Conservation (phyloP, 2,329 filamentous ascomycete genomes). For the Hypocrella siamensis region DNA sequence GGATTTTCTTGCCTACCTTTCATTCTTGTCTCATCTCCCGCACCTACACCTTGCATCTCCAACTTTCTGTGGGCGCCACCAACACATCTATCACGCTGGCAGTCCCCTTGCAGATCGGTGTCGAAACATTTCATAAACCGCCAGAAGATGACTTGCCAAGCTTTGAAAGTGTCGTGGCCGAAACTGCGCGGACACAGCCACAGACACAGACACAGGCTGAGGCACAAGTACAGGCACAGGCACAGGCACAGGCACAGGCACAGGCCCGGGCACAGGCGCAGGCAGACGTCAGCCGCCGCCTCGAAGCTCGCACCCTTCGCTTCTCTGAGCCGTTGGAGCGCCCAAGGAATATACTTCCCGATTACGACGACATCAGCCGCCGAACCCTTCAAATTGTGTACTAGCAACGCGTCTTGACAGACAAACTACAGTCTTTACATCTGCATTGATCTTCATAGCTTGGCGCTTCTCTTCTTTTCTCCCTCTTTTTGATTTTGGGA, state of each 20-base stretch:
- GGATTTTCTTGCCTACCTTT: constrained; percentile 39
- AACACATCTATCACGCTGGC: constrained; percentile 26
- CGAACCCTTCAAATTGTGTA: constrained; percentile 8
- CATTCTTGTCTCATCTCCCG: constrained; percentile 41
- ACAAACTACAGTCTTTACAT: too few relatives aligned
- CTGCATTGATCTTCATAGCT: too few relatives aligned
- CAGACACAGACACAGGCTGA: too few relatives aligned
- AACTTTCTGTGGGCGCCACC: constrained; percentile 24
- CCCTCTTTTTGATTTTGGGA: background rate
- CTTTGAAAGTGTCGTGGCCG: constrained; percentile 31
- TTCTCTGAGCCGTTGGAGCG: constrained; percentile 17
- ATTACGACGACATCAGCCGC: constrained; percentile 18
- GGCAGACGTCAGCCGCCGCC: constrained; percentile 25
- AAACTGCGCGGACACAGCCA: constrained; percentile 23
- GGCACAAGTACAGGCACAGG: too few relatives aligned
- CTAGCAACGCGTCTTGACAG: background rate
- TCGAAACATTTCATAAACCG: constrained; percentile 20
- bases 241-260: too few relatives aligned
- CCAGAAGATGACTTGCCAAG: constrained; percentile 24
- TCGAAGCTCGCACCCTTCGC: constrained; percentile 24
- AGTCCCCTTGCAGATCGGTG: constrained; percentile 35
- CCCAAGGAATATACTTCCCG: constrained; percentile 20
- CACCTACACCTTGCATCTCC: constrained; percentile 35
- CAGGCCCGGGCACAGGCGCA: too few relatives aligned
- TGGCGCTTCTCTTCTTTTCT: background rate